Percentiles rank a stretch among this genome's conserved stretches.
phyloP scores from a whole-genome alignment of 805 yeast genomes.

The Brettanomyces naardenensis region DNA sequence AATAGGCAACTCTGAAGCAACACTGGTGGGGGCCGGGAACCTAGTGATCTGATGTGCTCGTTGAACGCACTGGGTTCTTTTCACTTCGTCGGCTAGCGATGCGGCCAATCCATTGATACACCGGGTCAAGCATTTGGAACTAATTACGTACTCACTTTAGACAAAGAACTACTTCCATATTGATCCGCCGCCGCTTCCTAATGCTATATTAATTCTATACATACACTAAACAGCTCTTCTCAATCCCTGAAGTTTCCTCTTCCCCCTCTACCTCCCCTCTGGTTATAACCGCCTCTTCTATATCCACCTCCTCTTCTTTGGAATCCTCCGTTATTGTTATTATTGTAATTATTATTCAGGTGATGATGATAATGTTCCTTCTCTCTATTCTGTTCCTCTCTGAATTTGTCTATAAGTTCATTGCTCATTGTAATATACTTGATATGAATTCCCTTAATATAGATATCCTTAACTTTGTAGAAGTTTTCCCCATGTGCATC shows the following conservation, averaged over 20 bases:
- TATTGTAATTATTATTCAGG: too few species aligned
- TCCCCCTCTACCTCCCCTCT: too few species aligned
- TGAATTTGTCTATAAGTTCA: slow-evolving; percentile 67
- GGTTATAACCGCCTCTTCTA: slow-evolving; percentile 23
- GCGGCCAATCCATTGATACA: too few species aligned
- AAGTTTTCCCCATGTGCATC: slow-evolving; percentile 55
- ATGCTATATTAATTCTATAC: too few species aligned
- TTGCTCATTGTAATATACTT: slow-evolving; percentile 71
- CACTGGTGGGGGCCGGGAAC: slow-evolving; percentile 9
- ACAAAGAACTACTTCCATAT: too few species aligned
- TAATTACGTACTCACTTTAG: too few species aligned
- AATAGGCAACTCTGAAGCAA: background rate
- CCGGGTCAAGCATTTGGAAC: too few species aligned
- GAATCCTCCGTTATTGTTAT: slow-evolving; percentile 17
- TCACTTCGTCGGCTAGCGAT: too few species aligned
- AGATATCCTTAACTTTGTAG: slow-evolving; percentile 61
- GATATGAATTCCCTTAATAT: slow-evolving; percentile 80
- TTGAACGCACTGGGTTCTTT: too few species aligned
- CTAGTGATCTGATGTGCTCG: slow-evolving; percentile 23
- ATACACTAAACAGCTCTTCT: too few species aligned
- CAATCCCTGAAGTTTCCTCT: too few species aligned
- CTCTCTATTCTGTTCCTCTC: slow-evolving; percentile 48
- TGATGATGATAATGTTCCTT: slow-evolving; percentile 14
- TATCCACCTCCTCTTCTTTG: slow-evolving; percentile 12
- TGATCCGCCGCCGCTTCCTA: too few species aligned